Evolutionary conservation across 2,329 filamentous ascomycete species (phyloP), one percentile per base, ranked within the genome.

Genomic region (Torrubiella hemipterigena): DNA sequence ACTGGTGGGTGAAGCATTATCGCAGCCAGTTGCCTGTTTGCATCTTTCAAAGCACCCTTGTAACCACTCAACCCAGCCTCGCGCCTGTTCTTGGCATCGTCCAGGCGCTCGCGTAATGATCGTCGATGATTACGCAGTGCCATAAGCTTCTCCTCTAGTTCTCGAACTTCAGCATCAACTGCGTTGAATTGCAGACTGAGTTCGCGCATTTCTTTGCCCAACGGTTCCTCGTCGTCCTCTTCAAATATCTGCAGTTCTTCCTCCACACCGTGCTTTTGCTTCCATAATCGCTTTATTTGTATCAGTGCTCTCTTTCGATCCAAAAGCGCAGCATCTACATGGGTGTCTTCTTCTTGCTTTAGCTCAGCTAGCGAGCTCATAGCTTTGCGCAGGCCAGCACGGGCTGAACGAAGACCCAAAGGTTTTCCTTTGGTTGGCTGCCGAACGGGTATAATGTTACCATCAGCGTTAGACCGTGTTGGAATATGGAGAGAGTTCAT

Each of bases 41-140:
- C 65, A 32, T 82, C 69, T 33, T 61, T 69, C 21, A 84, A 54
- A 4, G 78, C 77, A 2, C 76, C 70, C 14, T 67, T 71, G 49
- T 84, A 86, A 1, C 78, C 77, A 33, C 77, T 81, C 11, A 85
- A 50, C n/a, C 73, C 74, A 3, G 80, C 76, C 48, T 85, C 80
- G 22, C 77, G 62, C 32, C 67, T 65, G 42, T 77, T 85, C 39
- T 67, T 66, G 2, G 74, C 65, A 33, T 78, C 73, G 6, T 69
- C 63, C 27, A 83, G 71, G 44, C 72, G 65, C 3, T 65, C 64
- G 38, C 69, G 55, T 1, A 86, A 52, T 47, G 65, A 67, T n/a
- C 65, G 59, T 41, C 75, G 72, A 17, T 69, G 62, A 28, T 63
- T 67, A 42, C 73, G 73, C 55, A 85, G 61, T 4, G 64, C 63